Conservation (phyloP, 2,329 filamentous ascomycete genomes). For the Colletotrichum paranaense region DNA sequence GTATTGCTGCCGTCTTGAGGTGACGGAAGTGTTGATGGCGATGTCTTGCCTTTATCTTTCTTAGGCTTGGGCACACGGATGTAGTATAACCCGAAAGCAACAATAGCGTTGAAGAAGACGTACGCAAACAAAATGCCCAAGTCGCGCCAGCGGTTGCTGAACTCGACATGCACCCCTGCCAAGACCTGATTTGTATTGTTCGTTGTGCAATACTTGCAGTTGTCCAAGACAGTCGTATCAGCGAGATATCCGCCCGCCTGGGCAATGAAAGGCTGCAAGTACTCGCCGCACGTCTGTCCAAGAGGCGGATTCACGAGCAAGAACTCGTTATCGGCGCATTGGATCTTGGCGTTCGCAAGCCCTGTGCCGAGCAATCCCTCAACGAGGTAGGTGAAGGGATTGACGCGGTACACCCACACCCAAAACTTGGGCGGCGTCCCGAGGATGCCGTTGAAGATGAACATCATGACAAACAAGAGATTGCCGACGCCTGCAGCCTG, state of each 20-base stretch:
- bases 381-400: slow-evolving; percentile 80
- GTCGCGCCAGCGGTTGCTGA: slow-evolving; percentile 65
- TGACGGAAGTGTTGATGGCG: background rate
- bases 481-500: slow-evolving; percentile 72
- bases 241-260: slow-evolving; percentile 59
- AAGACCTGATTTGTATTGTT: slow-evolving; percentile 30
- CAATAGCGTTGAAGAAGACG: slow-evolving; percentile 64
- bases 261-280: slow-evolving; percentile 60
- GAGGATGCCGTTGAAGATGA: slow-evolving; percentile 80
- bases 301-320: slow-evolving; percentile 69
- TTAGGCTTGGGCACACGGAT: slow-evolving; percentile 57
- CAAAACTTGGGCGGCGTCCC: slow-evolving; percentile 80
- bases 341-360: slow-evolving; percentile 69
- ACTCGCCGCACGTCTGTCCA: slow-evolving; percentile 65
- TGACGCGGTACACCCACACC: slow-evolving; percentile 81
- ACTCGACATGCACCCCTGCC: slow-evolving; percentile 51
- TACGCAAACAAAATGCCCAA: slow-evolving; percentile 67
- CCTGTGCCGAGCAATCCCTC: slow-evolving; percentile 72
- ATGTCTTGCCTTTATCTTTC: slow-evolving; percentile 32
- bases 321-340: slow-evolving; percentile 74
- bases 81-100: slow-evolving; percentile 66
- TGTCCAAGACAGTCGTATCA: slow-evolving; percentile 51
- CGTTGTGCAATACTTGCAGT: slow-evolving; percentile 26
- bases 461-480: slow-evolving; percentile 69
- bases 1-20: background rate